phyloP scores from a whole-genome alignment of 345 rosid genomes.

The Laguncularia racemosa region DNA sequence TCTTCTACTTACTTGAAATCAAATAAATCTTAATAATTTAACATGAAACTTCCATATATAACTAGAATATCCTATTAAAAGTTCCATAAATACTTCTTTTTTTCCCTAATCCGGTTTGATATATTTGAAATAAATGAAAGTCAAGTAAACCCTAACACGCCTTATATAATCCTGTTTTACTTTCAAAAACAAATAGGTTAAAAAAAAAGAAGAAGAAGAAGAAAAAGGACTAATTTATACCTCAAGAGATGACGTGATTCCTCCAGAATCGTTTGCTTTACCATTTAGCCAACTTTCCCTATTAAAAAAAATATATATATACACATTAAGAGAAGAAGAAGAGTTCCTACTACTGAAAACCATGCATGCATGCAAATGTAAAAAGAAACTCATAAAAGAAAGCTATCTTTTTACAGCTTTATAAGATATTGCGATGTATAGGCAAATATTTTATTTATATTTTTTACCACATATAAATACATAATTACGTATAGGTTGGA shows the following conservation, averaged over 20 bases:
- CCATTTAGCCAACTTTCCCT: constrained; percentile 96
- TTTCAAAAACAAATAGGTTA: too few relatives aligned
- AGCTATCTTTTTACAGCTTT: constrained; percentile 17
- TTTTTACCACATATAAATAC: background rate
- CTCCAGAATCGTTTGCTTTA: constrained; percentile 56
- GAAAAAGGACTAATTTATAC: constrained; percentile 26
- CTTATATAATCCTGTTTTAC: too few relatives aligned
- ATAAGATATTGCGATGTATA: too few relatives aligned
- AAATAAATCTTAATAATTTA: too few relatives aligned
- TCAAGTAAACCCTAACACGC: too few relatives aligned
- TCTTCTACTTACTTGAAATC: too few relatives aligned
- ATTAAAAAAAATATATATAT: constrained; percentile 30
- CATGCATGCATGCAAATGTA: constrained; percentile 38
- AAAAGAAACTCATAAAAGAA: constrained; percentile 9
- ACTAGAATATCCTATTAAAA: too few relatives aligned
- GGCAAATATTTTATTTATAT: constrained; percentile 18
- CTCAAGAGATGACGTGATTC: constrained; percentile 56
- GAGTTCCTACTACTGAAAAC: constrained; percentile 31
- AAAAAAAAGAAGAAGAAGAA: background rate
- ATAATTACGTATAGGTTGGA: background rate
- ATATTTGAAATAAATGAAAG: too few relatives aligned
- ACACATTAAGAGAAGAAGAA: constrained; percentile 30
- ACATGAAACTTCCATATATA: too few relatives aligned
- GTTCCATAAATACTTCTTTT: too few relatives aligned
- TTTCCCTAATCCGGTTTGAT: too few relatives aligned